Percentiles rank a stretch among this genome's conserved stretches.
Evolutionary conservation across 495 filamentous ascomycete genomes (phyloP).

Genomic region (Aspergillus avenaceus): DNA sequence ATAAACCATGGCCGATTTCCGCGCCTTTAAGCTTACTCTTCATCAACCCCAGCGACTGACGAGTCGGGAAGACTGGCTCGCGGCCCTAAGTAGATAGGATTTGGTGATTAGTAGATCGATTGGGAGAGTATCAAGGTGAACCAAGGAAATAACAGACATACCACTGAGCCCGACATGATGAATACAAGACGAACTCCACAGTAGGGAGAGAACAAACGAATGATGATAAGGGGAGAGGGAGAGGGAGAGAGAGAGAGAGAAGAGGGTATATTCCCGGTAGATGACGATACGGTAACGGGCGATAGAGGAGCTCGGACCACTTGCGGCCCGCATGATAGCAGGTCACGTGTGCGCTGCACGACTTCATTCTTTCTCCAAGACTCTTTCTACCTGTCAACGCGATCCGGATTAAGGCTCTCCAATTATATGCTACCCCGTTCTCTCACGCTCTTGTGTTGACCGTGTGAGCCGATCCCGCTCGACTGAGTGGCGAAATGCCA

Average conservation of each 20-base stretch:
- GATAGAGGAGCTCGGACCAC: conserved; percentile 24
- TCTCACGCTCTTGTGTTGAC: conserved; percentile 27
- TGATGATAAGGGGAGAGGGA: no score
- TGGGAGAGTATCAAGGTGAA: background rate
- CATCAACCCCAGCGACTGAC: conserved; percentile 95
- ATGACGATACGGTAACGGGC: conserved; percentile 20
- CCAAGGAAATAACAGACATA: conserved; percentile 29
- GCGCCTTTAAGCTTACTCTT: conserved; percentile 98
- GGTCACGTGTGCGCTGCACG: conserved; percentile 27
- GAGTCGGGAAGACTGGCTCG: conserved; percentile 96
- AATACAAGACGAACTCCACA: no score
- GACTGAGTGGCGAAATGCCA: conserved; percentile 52
- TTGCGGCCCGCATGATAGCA: conserved; percentile 17
- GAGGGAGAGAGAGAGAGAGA: no score
- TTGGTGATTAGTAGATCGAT: conserved; percentile 2
- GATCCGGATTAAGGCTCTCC: conserved; percentile 26
- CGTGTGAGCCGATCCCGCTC: conserved; percentile 39
- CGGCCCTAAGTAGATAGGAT: conserved; percentile 30
- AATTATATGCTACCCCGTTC: conserved; percentile 24
- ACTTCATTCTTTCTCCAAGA: conserved; percentile 26
- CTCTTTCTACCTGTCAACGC: conserved; percentile 17
- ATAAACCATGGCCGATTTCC: conserved; percentile 78
- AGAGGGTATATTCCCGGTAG: no score
- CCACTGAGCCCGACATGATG: conserved; percentile 56
- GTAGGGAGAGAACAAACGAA: no score